Evolutionary conservation across 768 basidiomycete genomes (phyloP).

Genomic region (Kockovaella imperatae): DNA sequence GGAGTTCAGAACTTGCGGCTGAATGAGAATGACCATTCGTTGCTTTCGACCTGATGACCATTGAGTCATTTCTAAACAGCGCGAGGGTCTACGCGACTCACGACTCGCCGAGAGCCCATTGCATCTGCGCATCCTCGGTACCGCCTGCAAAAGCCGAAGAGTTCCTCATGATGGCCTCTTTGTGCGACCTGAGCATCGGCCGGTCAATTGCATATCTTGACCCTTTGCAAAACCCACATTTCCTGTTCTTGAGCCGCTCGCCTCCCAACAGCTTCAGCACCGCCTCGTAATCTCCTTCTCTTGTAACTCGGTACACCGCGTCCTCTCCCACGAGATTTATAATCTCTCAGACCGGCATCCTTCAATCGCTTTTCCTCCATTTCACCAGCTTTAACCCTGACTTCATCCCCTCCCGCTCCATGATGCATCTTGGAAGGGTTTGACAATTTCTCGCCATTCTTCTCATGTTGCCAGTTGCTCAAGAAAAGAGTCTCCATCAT

Average conservation of each 20-base stretch:
- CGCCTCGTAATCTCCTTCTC: constrained; percentile 26
- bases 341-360: constrained; percentile 3
- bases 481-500: constrained; percentile 68
- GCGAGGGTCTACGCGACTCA: constrained; percentile 5
- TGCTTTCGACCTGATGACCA: too few relatives aligned
- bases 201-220: not conserved
- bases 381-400: constrained; percentile 17
- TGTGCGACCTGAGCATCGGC: constrained; percentile 12
- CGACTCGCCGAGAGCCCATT: constrained; percentile 25
- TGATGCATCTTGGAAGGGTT: constrained; percentile 18
- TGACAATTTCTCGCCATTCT: constrained; percentile 23
- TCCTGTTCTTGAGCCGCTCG: constrained; percentile 14
- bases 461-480: constrained; percentile 38
- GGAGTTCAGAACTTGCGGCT: not conserved
- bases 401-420: constrained; percentile 16
- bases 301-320: constrained; percentile 29
- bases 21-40: too few relatives aligned
- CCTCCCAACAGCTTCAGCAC: constrained; percentile 10
- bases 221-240: constrained; percentile 6
- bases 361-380: constrained; percentile 25
- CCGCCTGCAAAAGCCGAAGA: constrained; percentile 29
- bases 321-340: constrained; percentile 9
- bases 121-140: constrained; percentile 19
- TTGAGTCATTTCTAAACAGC: not conserved
- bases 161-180: constrained; percentile 25